A percentile compares a stretch with the other conserved stretches of the same genome.
phyloP scores from a whole-genome alignment of 768 basidiomycete genomes.

The Coprinellus aureogranulatus region DNA sequence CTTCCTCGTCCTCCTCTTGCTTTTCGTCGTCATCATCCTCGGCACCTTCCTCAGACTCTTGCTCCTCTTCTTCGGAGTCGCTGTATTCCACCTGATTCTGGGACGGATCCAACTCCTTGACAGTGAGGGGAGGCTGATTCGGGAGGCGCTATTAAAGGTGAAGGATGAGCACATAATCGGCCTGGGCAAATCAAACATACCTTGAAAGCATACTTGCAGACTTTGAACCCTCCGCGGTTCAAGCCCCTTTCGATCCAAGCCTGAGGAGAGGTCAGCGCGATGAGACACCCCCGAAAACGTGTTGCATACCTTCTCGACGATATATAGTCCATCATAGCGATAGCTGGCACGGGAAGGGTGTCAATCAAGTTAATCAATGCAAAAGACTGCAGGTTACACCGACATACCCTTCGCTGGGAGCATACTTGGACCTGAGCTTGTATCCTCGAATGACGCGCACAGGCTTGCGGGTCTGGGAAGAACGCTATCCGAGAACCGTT shows the following conservation, averaged over 20 bases:
- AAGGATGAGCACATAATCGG: not conserved
- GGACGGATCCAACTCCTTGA: slow-evolving; percentile 21
- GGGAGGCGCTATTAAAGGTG: slow-evolving; percentile 44
- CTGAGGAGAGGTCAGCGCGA: slow-evolving; percentile 27
- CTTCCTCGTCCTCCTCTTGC: slow-evolving; percentile 2
- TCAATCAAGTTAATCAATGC: not conserved
- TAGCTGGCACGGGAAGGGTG: slow-evolving; percentile 46
- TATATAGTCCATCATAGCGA: slow-evolving; percentile 88
- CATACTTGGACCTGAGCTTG: slow-evolving; percentile 70
- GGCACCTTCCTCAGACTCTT: slow-evolving; percentile 10
- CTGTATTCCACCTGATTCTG: slow-evolving; percentile 10
- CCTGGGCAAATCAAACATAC: slow-evolving; percentile 35
- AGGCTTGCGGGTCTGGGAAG: slow-evolving; percentile 77
- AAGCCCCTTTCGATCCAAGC: slow-evolving; percentile 76
- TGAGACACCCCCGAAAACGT: not conserved
- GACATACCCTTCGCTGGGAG: slow-evolving; percentile 70
- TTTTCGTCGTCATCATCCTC: slow-evolving; percentile 14
- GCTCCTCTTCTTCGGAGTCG: slow-evolving; percentile 12
- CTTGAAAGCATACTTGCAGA: slow-evolving; percentile 86
- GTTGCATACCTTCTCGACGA: slow-evolving; percentile 60
- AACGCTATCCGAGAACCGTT: slow-evolving; percentile 45
- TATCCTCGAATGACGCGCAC: slow-evolving; percentile 86
- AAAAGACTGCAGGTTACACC: slow-evolving; percentile 1
- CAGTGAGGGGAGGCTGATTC: slow-evolving; percentile 51
- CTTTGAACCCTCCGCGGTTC: slow-evolving; percentile 64